Evolutionary conservation across 2,329 filamentous ascomycete species (phyloP).

Genomic region (Colletotrichum salicis): DNA sequence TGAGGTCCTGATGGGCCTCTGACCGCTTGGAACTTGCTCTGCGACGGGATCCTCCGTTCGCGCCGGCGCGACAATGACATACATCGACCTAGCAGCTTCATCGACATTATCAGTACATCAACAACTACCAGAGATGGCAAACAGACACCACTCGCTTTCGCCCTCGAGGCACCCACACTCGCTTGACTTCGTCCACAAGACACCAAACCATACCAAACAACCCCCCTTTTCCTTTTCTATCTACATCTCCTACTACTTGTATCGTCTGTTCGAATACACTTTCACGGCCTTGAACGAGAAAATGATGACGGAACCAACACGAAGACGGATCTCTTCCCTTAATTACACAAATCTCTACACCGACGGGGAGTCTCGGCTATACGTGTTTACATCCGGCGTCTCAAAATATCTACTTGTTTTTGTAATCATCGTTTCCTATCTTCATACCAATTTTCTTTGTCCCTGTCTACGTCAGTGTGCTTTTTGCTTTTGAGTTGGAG

Average conservation of each 20-base stretch:
- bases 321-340: constrained; percentile 9
- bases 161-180: constrained; percentile 22
- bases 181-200: not conserved
- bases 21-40: constrained; percentile 13
- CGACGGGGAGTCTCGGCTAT: not conserved
- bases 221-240: not conserved
- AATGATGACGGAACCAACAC: constrained; percentile 29
- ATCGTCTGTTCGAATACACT: not conserved
- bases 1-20: not conserved
- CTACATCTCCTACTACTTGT: not conserved
- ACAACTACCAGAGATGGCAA: not conserved
- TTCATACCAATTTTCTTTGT: not conserved
- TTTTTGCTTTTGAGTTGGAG: not conserved
- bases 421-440: not conserved
- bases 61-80: not conserved
- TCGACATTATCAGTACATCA: not conserved
- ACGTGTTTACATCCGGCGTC: constrained; percentile 13
- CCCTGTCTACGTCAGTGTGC: not conserved
- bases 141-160: not conserved
- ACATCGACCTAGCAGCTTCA: not conserved
- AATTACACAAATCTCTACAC: constrained; percentile 8
- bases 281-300: constrained; percentile 30
- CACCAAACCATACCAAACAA: not conserved
- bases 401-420: not conserved
- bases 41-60: not conserved